Conservation (phyloP, 176 grass and related monocot genomes). For the maize (Zea mays) region Zm-B73-REFERENCE-NAM-5.0 NC_050102.1:139474501-139475000, state of each 20-base stretch:
- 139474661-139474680: slow-evolving; percentile 68
- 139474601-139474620: slow-evolving; percentile 79
- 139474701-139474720: slow-evolving; percentile 86
- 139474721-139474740: slow-evolving; percentile 77
- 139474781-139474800: slow-evolving; percentile 52
- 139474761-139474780: slow-evolving; percentile 77
- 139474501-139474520: slow-evolving; percentile 16
- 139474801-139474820: slow-evolving; percentile 46
- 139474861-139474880: slow-evolving; percentile 88
- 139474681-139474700: slow-evolving; percentile 61
- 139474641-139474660: slow-evolving; percentile 62
- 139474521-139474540: too few species aligned
- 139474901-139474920: slow-evolving; percentile 37
- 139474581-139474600: background rate
- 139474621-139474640: slow-evolving; percentile 67
- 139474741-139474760: slow-evolving; percentile 63
- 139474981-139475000: too few species aligned
- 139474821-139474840: slow-evolving; percentile 61
- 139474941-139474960: background rate
- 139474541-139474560: too few species aligned
- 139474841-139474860: slow-evolving; percentile 83
- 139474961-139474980: background rate
- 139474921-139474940: background rate
- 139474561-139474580: too few species aligned
- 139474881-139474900: slow-evolving; percentile 82